Conservation (phyloP, 805 yeast genomes). For the Ogataea trehalophila region DNA sequence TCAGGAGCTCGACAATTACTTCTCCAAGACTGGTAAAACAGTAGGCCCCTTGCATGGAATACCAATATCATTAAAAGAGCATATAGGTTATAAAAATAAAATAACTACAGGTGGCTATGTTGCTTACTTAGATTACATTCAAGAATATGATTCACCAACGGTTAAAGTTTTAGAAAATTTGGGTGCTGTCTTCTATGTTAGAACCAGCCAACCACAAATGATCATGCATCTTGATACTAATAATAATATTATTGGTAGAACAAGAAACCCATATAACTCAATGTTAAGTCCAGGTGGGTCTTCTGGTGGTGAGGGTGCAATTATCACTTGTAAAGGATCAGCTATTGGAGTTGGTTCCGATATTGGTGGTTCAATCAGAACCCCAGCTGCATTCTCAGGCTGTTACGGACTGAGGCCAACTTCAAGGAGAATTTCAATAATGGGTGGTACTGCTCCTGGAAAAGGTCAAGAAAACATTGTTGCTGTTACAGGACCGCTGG, state of each 20-base stretch:
- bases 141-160: slow-evolving; percentile 42
- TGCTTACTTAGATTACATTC: slow-evolving; percentile 42
- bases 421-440: slow-evolving; percentile 44
- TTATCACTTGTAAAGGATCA: slow-evolving; percentile 54
- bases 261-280: slow-evolving; percentile 55
- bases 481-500: slow-evolving; percentile 65
- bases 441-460: slow-evolving; percentile 49
- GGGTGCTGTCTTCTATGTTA: slow-evolving; percentile 59
- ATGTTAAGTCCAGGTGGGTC: slow-evolving; percentile 66
- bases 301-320: slow-evolving; percentile 68
- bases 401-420: slow-evolving; percentile 59
- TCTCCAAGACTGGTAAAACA: slow-evolving; percentile 42
- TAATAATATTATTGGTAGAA: slow-evolving; percentile 55
- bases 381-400: slow-evolving; percentile 64
- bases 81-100: slow-evolving; percentile 47
- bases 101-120: slow-evolving; percentile 60
- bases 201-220: slow-evolving; percentile 67
- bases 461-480: slow-evolving; percentile 63
- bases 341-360: slow-evolving; percentile 65
- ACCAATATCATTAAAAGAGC: slow-evolving; percentile 69
- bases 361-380: slow-evolving; percentile 67
- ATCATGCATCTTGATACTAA: slow-evolving; percentile 65
- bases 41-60: slow-evolving; percentile 68
- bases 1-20: slow-evolving; percentile 49
- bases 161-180: slow-evolving; percentile 42